Percentiles rank a stretch among this genome's conserved stretches.
Conservation (phyloP, 2,329 filamentous ascomycete genomes). For the Fusarium redolens region DNA sequence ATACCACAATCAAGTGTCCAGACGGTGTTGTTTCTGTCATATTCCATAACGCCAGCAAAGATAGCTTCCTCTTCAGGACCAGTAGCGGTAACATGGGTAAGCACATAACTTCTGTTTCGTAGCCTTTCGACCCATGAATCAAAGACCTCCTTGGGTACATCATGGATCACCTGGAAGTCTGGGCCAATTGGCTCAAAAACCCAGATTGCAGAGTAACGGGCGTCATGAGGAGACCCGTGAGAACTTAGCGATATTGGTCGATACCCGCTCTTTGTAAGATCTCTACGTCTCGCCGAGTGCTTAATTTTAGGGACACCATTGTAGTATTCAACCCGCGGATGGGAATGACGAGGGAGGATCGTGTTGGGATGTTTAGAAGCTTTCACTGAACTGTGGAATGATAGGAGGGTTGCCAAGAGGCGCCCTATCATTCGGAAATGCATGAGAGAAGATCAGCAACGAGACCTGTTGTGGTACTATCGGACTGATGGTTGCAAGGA, state of each 20-base stretch:
- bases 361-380: background rate
- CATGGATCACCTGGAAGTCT: constrained; percentile 5
- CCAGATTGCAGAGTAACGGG: constrained; percentile 32
- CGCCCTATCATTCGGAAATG: background rate
- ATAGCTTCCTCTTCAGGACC: constrained; percentile 9
- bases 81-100: constrained; percentile 22
- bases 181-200: background rate
- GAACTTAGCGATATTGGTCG: constrained; percentile 24
- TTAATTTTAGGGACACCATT: background rate
- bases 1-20: constrained; percentile 28
- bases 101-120: background rate
- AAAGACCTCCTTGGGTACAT: constrained; percentile 2
- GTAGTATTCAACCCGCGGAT: constrained; percentile 8
- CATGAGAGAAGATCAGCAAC: background rate
- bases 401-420: constrained; percentile 7
- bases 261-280: background rate
- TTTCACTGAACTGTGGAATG: background rate
- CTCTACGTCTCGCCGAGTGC: background rate
- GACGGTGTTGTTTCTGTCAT: background rate
- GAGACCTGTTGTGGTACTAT: background rate
- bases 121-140: constrained; percentile 14
- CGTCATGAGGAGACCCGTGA: constrained; percentile 13
- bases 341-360: background rate
- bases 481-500: background rate
- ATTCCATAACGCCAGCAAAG: constrained; percentile 31